Evolutionary conservation across 768 basidiomycete genomes (phyloP), one percentile per base, ranked within the genome.

Genomic region (Neoboletus brunneissimus): DNA sequence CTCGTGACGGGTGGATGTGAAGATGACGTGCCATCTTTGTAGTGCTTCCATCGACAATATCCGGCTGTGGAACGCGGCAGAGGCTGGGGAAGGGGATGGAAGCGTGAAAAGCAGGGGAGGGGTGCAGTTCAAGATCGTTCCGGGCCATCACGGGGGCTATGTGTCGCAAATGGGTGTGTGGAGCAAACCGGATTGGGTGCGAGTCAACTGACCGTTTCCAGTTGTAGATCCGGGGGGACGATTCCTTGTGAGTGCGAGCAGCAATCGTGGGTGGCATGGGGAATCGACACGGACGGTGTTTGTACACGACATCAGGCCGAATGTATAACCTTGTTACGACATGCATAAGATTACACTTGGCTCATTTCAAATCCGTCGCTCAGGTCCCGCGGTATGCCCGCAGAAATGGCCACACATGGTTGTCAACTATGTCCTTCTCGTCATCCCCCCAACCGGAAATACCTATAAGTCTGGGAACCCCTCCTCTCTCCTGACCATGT

Each of bases 11-110:
- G 22, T 41, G 59, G 61, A 58, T 55, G 61, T 61, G 63, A 66
- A 59, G 54, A 45, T 58, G 66, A 62, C 51, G 61, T 37, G 42
- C 53, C 53, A 34, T 61, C 47, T 50, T 57, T 57, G 27, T 64
- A 95, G 91, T 61, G 96, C 93, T 11, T 96, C 94, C 10, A 80
- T 87, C 48, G 96, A 98, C 75, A 96, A 96, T 67, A 82, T 98
- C 59, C 83, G 96, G 13, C 72, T 98, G 38, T 98, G 95, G 95
- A 94, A 98, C 63, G 88, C 90, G 13, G 82, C 86, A 13, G 90
- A 93, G 54, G 85, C 85, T 27, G 82, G 80, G 37, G 87, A 89
- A 65, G 70, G 76, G 13, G 91, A 94, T 60, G 77, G 78, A 18
- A 79, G 70, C 48, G 82, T 83, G 53, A 85, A 80, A 67, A 73